Conservation (phyloP, 1,139 yeast genomes). For the Yamadazyma dendronema region DNA sequence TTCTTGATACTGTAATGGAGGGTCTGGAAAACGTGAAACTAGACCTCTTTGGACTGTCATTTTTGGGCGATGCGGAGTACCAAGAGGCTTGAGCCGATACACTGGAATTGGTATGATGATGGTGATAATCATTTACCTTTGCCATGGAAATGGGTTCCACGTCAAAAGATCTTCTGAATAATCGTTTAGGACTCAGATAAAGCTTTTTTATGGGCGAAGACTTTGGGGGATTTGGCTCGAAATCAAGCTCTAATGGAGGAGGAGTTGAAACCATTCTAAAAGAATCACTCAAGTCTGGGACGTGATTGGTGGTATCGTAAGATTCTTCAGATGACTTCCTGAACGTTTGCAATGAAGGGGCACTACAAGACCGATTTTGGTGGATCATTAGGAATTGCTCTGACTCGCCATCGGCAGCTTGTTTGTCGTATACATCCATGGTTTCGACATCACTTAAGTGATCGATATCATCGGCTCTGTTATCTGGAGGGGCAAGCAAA, state of each 20-base stretch:
- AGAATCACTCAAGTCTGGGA: background rate
- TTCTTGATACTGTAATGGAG: background rate
- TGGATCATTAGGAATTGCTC: constrained; percentile 14
- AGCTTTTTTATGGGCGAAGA: constrained; percentile 36
- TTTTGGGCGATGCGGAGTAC: constrained; percentile 20
- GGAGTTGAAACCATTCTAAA: constrained; percentile 15
- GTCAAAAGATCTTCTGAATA: constrained; percentile 28
- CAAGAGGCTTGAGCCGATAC: constrained; percentile 31
- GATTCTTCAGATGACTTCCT: constrained; percentile 15
- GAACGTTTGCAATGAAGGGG: constrained; percentile 43
- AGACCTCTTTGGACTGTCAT: constrained; percentile 11
- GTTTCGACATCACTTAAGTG: constrained; percentile 23
- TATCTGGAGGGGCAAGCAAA: constrained; percentile 14
- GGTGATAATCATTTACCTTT: constrained; percentile 9
- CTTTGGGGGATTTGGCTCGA: constrained; percentile 10
- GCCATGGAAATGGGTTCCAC: background rate
- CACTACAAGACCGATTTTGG: constrained; percentile 36
- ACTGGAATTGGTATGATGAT: constrained; percentile 29
- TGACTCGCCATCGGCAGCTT: no score
- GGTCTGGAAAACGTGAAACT: constrained; percentile 16
- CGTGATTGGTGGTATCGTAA: background rate
- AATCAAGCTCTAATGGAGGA: constrained; percentile 13
- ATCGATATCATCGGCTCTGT: constrained; percentile 26
- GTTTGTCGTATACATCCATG: background rate
- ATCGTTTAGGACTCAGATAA: constrained; percentile 34